Conservation (phyloP, 441 rosid genomes). For the Daphne laureola region DNA sequence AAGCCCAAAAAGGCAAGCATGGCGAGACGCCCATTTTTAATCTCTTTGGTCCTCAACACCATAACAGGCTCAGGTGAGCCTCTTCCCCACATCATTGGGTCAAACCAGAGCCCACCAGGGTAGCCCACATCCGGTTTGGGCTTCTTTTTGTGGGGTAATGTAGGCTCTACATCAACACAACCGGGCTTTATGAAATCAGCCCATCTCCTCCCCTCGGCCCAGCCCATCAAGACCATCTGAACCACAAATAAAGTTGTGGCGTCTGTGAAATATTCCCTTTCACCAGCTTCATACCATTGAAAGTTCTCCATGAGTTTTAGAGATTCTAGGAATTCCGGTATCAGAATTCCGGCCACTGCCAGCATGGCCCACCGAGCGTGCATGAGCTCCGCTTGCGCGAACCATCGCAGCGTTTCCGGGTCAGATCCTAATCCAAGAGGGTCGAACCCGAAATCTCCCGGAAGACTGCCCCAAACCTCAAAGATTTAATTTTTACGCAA, state of each 20-base stretch:
- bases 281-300: constrained; percentile 86
- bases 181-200: constrained; percentile 86
- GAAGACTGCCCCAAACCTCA: constrained; percentile 41
- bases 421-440: constrained; percentile 96
- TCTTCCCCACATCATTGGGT: constrained; percentile 83
- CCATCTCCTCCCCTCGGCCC: constrained; percentile 95
- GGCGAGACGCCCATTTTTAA: constrained; percentile 83
- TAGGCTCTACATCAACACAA: constrained; percentile 60
- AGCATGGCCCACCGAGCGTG: constrained; percentile 96
- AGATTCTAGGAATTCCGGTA: constrained; percentile 76
- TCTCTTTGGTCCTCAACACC: constrained; percentile 90
- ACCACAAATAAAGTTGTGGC: constrained; percentile 57
- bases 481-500: background rate
- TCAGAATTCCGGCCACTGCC: constrained; percentile 67
- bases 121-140: constrained; percentile 79
- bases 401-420: constrained; percentile 76
- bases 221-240: constrained; percentile 77
- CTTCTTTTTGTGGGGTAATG: constrained; percentile 53
- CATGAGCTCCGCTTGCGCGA: constrained; percentile 85
- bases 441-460: constrained; percentile 92
- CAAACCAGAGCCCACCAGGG: constrained; percentile 93
- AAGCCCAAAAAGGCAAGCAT: constrained; percentile 94
- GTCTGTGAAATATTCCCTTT: constrained; percentile 71
- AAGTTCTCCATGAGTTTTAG: constrained; percentile 58
- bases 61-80: constrained; percentile 93